Evolutionary conservation across 2,329 filamentous ascomycete genomes (phyloP), one percentile per base, ranked within the genome.

Genomic region (Botrytis fabae): DNA sequence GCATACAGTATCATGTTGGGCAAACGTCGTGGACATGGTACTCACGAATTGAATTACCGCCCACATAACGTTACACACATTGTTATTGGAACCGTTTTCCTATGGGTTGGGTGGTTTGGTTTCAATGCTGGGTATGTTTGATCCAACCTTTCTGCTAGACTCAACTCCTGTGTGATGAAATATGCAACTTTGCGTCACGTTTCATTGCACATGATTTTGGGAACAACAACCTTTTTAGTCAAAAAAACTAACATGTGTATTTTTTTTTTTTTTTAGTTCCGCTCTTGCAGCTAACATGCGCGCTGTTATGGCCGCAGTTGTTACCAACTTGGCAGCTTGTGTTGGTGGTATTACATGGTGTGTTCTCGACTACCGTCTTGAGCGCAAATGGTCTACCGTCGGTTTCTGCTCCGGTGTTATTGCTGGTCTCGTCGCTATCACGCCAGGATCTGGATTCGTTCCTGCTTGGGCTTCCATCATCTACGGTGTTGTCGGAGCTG

Each of bases 71-170:
- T 97, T 64, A 96, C 94, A 6, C 93, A 97, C 81, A 94, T 97
- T 77, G 93, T 97, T 70, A 92, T 97, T 72, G 94, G 94, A 44
- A 97, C 94, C 4, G 93, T 97, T 64, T 97, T 97, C 84, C 90
- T 97, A 25, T 97, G 94, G 94, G 92, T 97, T 25, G 94, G 94
- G 71, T 97, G 94, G 94, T 97, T 97, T 80, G 94, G 94, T 65
- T 97, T 97, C 89, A 97, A 97, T 79, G 93, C 93, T 68, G 94
- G 94, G 70, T 71, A 71, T 44, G 70, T 71, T 40, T n/a, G 22
- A 61, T 38, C 14, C 18, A 40, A 35, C 28, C 40, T 61, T 38
- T n/a, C 25, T 61, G 20, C 42, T 60, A 2, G 64, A 35, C n/a
- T 69, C 22, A 14, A n/a, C n/a, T 35, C 22, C 32, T 32, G 66